These are phyloP conservation scores for Penicillium cataractarum DNA, from an alignment of 495 filamentous ascomycete species.

Conservation along the genomic window DNA sequence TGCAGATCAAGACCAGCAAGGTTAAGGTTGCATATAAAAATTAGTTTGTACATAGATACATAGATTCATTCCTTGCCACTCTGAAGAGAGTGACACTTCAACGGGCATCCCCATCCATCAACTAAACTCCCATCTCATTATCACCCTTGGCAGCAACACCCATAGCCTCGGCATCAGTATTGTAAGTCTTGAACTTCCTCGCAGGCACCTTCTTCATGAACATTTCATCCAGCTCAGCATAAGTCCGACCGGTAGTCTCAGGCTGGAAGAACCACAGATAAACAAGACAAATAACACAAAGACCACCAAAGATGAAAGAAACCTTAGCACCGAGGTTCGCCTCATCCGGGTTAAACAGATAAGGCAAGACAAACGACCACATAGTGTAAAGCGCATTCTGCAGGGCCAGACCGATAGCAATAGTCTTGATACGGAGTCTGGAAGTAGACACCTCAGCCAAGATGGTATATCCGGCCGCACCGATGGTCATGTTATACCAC, in stretches of 20 bases:
- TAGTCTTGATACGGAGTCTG: slow-evolving; percentile 35
- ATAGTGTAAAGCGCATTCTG: slow-evolving; percentile 34
- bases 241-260: slow-evolving; percentile 19
- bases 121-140: not conserved
- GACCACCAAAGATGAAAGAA: slow-evolving; percentile 28
- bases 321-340: slow-evolving; percentile 21
- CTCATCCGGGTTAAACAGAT: slow-evolving; percentile 20
- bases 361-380: slow-evolving; percentile 32
- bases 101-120: not conserved
- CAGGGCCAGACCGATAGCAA: slow-evolving; percentile 32
- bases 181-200: slow-evolving; percentile 20
- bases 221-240: slow-evolving; percentile 27
- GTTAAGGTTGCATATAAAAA: no score
- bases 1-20: not conserved
- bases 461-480: slow-evolving; percentile 36
- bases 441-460: slow-evolving; percentile 32
- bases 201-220: slow-evolving; percentile 22
- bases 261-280: slow-evolving; percentile 25
- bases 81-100: no score
- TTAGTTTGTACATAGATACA: not conserved
- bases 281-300: slow-evolving; percentile 21
- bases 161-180: slow-evolving; percentile 23
- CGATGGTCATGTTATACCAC: slow-evolving; percentile 37
- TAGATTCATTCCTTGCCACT: not conserved
- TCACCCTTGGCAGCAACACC: slow-evolving; percentile 12